Percentiles rank a stretch among this genome's conserved stretches.
Evolutionary conservation across 2,329 filamentous ascomycete species (phyloP).

Genomic region (Microsporum audouinii): DNA sequence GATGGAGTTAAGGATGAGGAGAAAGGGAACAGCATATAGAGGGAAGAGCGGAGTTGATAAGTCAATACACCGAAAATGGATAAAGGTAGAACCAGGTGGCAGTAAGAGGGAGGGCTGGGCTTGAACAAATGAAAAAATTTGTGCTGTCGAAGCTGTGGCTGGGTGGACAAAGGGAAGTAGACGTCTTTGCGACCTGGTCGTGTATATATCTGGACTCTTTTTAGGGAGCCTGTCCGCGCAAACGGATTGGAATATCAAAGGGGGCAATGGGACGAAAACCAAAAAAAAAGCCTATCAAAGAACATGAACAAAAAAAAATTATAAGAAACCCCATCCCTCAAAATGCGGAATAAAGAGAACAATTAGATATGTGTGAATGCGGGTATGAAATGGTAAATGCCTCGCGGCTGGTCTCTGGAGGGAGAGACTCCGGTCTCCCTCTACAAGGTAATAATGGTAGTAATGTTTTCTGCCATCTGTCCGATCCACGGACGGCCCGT

Average conservation of each 20-base stretch:
- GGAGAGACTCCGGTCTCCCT: background rate
- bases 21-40: constrained; percentile 23
- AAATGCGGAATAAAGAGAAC: constrained; percentile 1
- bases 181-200: constrained; percentile 3
- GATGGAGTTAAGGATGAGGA: constrained; percentile 14
- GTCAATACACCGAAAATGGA: constrained; percentile 1
- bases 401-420: constrained; percentile 3
- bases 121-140: background rate
- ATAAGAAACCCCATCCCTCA: background rate
- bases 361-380: constrained; percentile 1
- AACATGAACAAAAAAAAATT: background rate
- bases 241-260: constrained; percentile 9
- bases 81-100: background rate
- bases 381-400: constrained; percentile 1
- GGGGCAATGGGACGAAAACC: background rate
- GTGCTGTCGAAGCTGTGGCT: constrained; percentile 5
- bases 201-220: constrained; percentile 12
- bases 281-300: background rate
- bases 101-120: background rate
- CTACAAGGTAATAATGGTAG: background rate
- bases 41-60: background rate
- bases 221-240: constrained; percentile 7
- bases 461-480: background rate
- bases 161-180: background rate
- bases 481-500: background rate